Percentiles rank a stretch among this genome's conserved stretches.
Evolutionary conservation across 2,329 filamentous ascomycete species (phyloP).

Genomic region (Xylaria sp.): DNA sequence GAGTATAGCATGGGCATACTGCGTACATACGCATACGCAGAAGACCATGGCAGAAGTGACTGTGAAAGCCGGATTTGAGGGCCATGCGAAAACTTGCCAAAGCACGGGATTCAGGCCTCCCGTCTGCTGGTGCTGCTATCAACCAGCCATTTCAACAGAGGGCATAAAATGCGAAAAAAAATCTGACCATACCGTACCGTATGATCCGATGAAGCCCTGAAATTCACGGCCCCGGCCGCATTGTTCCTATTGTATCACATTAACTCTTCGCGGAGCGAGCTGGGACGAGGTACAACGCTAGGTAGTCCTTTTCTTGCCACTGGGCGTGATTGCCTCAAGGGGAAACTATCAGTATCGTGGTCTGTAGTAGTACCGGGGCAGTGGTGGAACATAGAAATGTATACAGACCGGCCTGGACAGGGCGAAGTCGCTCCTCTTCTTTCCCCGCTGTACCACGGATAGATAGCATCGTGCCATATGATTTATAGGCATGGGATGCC

Average conservation of each 20-base stretch:
- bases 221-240: slow-evolving; percentile 8
- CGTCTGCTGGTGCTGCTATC: not conserved
- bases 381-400: not conserved
- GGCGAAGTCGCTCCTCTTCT: not conserved
- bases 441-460: not conserved
- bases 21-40: not conserved
- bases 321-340: not conserved
- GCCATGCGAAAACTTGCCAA: not conserved
- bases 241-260: slow-evolving; percentile 16
- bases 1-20: not conserved
- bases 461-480: slow-evolving; percentile 6
- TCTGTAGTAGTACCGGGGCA: slow-evolving; percentile 3
- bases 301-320: not conserved
- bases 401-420: not conserved
- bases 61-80: not conserved
- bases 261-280: slow-evolving; percentile 7
- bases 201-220: slow-evolving; percentile 2
- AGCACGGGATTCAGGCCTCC: not conserved
- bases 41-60: not conserved
- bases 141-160: not conserved
- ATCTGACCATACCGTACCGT: slow-evolving; percentile 7
- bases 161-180: slow-evolving; percentile 12
- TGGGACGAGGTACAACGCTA: not conserved
- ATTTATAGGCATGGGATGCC: slow-evolving; percentile 15
- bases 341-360: not conserved